Conservation (phyloP, 306 rosid genomes). For the Medicago truncatula region MtrunA17r5.0-ANR NC_053045.1:45560001-45560500, state of each 20-base stretch:
- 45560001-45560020: slow-evolving; percentile 94
- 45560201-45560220: slow-evolving; percentile 36
- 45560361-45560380: slow-evolving; percentile 83
- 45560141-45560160: not conserved
- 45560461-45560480: slow-evolving; percentile 99
- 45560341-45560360: slow-evolving; percentile 80
- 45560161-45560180: slow-evolving; percentile 31
- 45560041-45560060: slow-evolving; percentile 98
- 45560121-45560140: slow-evolving; percentile 29
- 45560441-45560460: slow-evolving; percentile 95
- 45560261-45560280: slow-evolving; percentile 96
- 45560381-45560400: slow-evolving; percentile 87
- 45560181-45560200: slow-evolving; percentile 31
- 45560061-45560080: slow-evolving; percentile 65
- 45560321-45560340: slow-evolving; percentile 58
- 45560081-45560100: slow-evolving; percentile 31
- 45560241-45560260: slow-evolving; percentile 93
- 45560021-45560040: slow-evolving; percentile 95
- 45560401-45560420: slow-evolving; percentile 64
- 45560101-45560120: slow-evolving; percentile 24
- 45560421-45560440: slow-evolving; percentile 85
- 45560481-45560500: slow-evolving; percentile 97
- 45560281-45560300: slow-evolving; percentile 66
- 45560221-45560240: slow-evolving; percentile 64
- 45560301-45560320: slow-evolving; percentile 50